These are phyloP conservation scores for Aspergillus luchuensis DNA, from an alignment of 2,329 filamentous ascomycete species.

Conservation along the genomic window DNA sequence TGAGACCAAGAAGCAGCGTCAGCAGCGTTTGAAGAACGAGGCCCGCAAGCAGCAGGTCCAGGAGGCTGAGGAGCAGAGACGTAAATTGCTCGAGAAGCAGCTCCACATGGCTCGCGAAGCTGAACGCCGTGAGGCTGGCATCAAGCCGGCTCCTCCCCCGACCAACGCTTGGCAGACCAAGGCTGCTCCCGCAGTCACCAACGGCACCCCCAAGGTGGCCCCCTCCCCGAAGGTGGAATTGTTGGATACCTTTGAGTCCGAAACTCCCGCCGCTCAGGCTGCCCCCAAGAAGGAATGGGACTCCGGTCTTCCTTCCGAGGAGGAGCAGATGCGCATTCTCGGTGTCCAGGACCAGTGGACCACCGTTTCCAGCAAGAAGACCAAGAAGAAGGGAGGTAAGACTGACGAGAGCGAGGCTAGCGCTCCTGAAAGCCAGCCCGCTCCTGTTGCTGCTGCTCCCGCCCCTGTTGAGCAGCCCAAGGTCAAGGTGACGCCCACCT, in stretches of 20 bases:
- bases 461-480: constrained; percentile 33
- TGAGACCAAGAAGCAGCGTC: constrained; percentile 93
- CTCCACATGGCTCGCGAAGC: constrained; percentile 77
- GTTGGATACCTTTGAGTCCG: constrained; percentile 47
- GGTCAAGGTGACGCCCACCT: constrained; percentile 39
- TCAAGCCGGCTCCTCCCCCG: constrained; percentile 45
- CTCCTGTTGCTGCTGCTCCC: constrained; percentile 22
- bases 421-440: constrained; percentile 37
- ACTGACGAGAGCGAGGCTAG: constrained; percentile 50
- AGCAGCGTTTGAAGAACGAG: constrained; percentile 87
- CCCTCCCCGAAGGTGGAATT: constrained; percentile 31
- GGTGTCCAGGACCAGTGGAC: constrained; percentile 59
- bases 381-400: constrained; percentile 51
- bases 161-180: constrained; percentile 59
- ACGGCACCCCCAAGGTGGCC: constrained; percentile 25
- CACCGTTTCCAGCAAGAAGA: constrained; percentile 62
- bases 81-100: constrained; percentile 77
- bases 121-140: constrained; percentile 73
- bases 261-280: constrained; percentile 19
- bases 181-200: constrained; percentile 25
- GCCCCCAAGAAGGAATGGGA: constrained; percentile 43
- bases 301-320: constrained; percentile 58
- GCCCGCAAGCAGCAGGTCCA: constrained; percentile 73
- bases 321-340: constrained; percentile 61
- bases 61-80: constrained; percentile 76